Percentiles rank a stretch among this genome's conserved stretches.
Conservation (phyloP, 345 rosid species). For the Barbarea vulgaris region DNA sequence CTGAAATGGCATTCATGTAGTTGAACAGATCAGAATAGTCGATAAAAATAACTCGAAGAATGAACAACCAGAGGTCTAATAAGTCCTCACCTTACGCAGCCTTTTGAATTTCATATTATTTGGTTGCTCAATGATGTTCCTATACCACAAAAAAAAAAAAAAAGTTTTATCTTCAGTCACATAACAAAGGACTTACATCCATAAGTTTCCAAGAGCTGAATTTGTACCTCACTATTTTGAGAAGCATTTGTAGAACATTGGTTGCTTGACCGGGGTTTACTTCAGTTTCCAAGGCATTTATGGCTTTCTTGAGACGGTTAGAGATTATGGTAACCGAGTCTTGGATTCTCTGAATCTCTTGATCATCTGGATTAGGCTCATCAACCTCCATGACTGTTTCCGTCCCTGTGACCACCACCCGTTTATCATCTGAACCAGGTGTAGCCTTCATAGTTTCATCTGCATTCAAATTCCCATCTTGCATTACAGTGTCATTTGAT, state of each 20-base stretch:
- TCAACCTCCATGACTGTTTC: constrained; percentile 49
- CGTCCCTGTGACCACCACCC: constrained; percentile 32
- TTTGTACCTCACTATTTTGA: constrained; percentile 67
- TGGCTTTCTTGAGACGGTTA: constrained; percentile 67
- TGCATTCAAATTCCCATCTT: background rate
- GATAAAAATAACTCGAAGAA: background rate
- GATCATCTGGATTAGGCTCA: constrained; percentile 81
- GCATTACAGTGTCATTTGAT: constrained; percentile 19
- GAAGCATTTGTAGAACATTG: constrained; percentile 58
- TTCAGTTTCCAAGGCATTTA: constrained; percentile 58
- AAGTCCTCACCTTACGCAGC: constrained; percentile 72
- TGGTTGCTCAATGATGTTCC: constrained; percentile 87
- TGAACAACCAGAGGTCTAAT: background rate
- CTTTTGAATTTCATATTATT: constrained; percentile 67
- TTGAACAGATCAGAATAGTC: background rate
- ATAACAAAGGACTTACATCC: background rate
- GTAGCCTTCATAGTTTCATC: constrained; percentile 8
- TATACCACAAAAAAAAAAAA: constrained; percentile 36
- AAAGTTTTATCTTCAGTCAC: constrained; percentile 2
- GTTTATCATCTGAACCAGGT: constrained; percentile 43
- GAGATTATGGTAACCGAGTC: constrained; percentile 66
- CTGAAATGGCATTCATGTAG: constrained; percentile 49
- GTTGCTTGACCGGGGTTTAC: constrained; percentile 52
- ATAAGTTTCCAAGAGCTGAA: constrained; percentile 18
- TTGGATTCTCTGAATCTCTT: constrained; percentile 76